Evolutionary conservation across 176 grass and related monocot genomes (phyloP).

Genomic region (Lolium rigidum): DNA sequence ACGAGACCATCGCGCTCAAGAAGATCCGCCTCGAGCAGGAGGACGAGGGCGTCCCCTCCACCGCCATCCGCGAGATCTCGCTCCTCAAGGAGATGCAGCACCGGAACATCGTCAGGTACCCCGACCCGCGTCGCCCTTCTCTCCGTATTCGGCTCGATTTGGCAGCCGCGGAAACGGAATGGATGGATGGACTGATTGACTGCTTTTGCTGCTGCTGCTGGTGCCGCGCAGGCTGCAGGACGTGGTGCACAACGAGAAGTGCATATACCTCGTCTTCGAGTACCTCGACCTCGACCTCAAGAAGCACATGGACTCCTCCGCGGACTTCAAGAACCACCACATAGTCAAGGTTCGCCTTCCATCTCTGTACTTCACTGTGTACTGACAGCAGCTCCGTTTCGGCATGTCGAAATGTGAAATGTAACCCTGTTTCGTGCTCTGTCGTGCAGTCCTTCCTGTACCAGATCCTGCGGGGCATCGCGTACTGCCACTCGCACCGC

Average conservation of each 20-base stretch:
- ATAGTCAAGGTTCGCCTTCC: slow-evolving; percentile 63
- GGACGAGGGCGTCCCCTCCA: slow-evolving; percentile 94
- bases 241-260: slow-evolving; percentile 83
- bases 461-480: slow-evolving; percentile 89
- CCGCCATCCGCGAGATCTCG: slow-evolving; percentile 95
- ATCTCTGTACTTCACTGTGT: neutral
- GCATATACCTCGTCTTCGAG: slow-evolving; percentile 91
- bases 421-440: slow-evolving; percentile 13
- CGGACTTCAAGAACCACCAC: slow-evolving; percentile 75
- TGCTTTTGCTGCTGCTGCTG: neutral
- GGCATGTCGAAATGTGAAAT: neutral
- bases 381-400: neutral
- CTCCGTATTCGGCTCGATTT: neutral
- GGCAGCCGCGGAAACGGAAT: neutral
- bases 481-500: slow-evolving; percentile 91
- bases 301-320: slow-evolving; percentile 93
- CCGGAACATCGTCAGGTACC: slow-evolving; percentile 81
- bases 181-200: neutral
- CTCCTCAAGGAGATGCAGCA: slow-evolving; percentile 98
- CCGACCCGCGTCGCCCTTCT: neutral
- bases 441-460: slow-evolving; percentile 64
- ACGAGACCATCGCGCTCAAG: slow-evolving; percentile 96
- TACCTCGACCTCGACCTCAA: slow-evolving; percentile 97
- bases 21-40: slow-evolving; percentile 98
- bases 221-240: slow-evolving; percentile 74